A percentile compares a stretch with the other conserved stretches of the same genome.
These are phyloP conservation scores for Globisporangium megalacanthum DNA, from an alignment of 352 stramenopile genomes.

Conservation along the genomic window DNA sequence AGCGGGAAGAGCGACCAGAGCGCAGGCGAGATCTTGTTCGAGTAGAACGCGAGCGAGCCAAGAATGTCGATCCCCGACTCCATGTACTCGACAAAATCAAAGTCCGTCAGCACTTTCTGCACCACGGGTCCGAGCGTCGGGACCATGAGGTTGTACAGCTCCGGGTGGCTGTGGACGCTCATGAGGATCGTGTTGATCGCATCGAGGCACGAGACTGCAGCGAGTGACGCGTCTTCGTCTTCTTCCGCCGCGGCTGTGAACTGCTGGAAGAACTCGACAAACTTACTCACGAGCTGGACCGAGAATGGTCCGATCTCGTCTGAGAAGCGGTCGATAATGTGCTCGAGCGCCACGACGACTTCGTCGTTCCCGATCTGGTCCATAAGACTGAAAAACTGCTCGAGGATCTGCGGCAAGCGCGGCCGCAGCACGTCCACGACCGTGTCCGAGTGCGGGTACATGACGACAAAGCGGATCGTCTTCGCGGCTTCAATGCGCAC, in stretches of 20 bases:
- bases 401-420: constrained; percentile 92
- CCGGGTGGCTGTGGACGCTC: constrained; percentile 75
- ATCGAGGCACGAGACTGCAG: constrained; percentile 87
- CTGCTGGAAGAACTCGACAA: constrained; percentile 92
- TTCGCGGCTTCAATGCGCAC: constrained; percentile 95
- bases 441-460: constrained; percentile 81
- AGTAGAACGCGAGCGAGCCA: constrained; percentile 95
- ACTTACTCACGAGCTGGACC: constrained; percentile 91
- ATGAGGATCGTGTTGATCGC: constrained; percentile 85
- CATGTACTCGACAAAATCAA: constrained; percentile 97
- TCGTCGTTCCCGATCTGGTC: constrained; percentile 98
- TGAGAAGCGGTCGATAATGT: constrained; percentile 97
- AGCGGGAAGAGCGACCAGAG: constrained; percentile 96
- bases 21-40: constrained; percentile 85
- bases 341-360: constrained; percentile 91
- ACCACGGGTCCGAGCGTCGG: constrained; percentile 93
- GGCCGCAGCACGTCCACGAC: constrained; percentile 87
- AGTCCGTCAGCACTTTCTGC: constrained; percentile 93
- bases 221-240: constrained; percentile 95
- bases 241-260: constrained; percentile 92
- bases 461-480: constrained; percentile 85
- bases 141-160: constrained; percentile 87
- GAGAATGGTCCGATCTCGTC: constrained; percentile 94
- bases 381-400: constrained; percentile 99
- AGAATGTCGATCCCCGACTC: constrained; percentile 96